Conservation (phyloP, 345 rosid genomes). For the Raphanus raphanistrum region DNA sequence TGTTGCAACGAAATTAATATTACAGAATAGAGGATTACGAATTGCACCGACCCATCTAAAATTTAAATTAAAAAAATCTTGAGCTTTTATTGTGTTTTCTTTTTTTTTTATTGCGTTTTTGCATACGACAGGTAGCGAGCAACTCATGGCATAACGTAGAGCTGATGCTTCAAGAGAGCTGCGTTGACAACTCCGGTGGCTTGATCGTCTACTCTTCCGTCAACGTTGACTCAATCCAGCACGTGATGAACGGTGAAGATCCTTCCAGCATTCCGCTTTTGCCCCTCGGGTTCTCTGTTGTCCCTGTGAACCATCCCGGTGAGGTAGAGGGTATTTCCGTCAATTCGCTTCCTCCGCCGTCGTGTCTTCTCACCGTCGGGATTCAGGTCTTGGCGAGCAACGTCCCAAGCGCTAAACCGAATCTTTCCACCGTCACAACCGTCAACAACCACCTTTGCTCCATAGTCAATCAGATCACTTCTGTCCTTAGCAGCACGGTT, state of each 20-base stretch:
- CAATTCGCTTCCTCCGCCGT: conserved; percentile 21
- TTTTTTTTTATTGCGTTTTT: background rate
- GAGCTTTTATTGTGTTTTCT: too few species aligned
- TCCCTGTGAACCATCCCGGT: conserved; percentile 41
- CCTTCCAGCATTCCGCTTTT: conserved; percentile 75
- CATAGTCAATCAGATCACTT: conserved; percentile 64
- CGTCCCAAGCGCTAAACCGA: conserved; percentile 68
- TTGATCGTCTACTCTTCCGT: conserved; percentile 75
- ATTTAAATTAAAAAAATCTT: too few species aligned
- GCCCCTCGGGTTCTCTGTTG: conserved; percentile 71
- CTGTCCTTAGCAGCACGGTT: conserved; percentile 46
- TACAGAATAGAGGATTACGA: too few species aligned
- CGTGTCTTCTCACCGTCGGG: conserved; percentile 75
- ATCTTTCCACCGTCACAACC: conserved; percentile 61
- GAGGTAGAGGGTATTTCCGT: conserved; percentile 32
- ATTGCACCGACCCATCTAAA: too few species aligned
- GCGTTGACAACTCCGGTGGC: conserved; percentile 78
- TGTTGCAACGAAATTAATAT: too few species aligned
- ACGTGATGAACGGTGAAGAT: conserved; percentile 76
- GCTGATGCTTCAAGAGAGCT: conserved; percentile 89
- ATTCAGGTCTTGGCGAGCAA: conserved; percentile 81
- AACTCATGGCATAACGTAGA: conserved; percentile 85
- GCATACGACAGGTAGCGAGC: conserved; percentile 59
- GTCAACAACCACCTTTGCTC: conserved; percentile 69
- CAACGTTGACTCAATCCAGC: conserved; percentile 70